Percentiles rank a stretch among this genome's conserved stretches.
Evolutionary conservation across 2,329 filamentous ascomycete genomes (phyloP).

Genomic region (Chrysosporium keratinophilum): DNA sequence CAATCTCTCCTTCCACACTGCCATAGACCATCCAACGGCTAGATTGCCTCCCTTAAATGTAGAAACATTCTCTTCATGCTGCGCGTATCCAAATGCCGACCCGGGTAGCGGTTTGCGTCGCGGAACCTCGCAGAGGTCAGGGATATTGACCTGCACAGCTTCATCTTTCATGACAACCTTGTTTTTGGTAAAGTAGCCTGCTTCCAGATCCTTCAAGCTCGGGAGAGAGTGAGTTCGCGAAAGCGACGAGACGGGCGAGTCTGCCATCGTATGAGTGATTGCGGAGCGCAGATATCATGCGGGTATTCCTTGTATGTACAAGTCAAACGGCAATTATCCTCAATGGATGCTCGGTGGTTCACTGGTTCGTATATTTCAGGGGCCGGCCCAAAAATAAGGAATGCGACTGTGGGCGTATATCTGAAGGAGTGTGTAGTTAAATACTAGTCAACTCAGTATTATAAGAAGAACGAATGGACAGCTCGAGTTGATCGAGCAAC

Average conservation of each 20-base stretch:
- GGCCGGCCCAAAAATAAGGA: neutral
- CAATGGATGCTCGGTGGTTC: neutral
- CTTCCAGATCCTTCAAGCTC: constrained; percentile 11
- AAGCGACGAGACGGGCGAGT: constrained; percentile 4
- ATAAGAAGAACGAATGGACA: neutral
- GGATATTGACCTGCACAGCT: constrained; percentile 7
- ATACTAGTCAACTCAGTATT: neutral
- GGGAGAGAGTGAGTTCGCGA: constrained; percentile 7
- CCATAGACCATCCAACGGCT: neutral
- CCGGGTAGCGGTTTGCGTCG: constrained; percentile 17
- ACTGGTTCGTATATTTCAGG: neutral
- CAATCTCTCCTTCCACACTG: neutral
- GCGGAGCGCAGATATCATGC: neutral
- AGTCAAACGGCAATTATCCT: neutral
- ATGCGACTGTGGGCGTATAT: neutral
- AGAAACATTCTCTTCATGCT: neutral
- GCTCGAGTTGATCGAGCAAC: constrained; percentile 2
- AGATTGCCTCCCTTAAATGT: neutral
- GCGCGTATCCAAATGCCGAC: constrained; percentile 6
- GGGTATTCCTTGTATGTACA: neutral
- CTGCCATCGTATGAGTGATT: neutral
- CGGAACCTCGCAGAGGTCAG: constrained; percentile 12
- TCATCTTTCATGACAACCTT: constrained; percentile 9
- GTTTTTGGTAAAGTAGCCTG: neutral
- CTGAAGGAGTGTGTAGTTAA: neutral